Conservation (phyloP, 345 rosid species). For the Arabis alpina region DNA sequence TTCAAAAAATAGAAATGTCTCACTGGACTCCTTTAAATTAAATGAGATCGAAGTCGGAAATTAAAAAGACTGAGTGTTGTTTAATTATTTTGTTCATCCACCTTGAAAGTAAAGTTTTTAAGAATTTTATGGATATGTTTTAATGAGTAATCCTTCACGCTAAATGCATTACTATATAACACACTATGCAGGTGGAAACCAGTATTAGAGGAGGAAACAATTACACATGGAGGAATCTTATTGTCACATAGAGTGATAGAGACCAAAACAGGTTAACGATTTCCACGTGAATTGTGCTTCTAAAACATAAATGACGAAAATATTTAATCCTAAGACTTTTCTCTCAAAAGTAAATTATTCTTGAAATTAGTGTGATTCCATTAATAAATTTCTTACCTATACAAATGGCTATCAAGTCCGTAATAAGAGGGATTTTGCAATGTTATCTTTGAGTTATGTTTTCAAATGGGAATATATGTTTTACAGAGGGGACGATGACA, state of each 20-base stretch:
- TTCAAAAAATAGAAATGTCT: no score
- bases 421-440: no score
- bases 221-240: slow-evolving; percentile 15
- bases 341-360: no score
- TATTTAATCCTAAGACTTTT: no score
- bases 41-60: not conserved
- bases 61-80: no score
- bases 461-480: no score
- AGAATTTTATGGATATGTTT: not conserved
- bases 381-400: no score
- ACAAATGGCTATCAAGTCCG: no score
- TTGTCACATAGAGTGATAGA: not conserved
- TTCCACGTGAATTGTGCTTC: slow-evolving; percentile 32
- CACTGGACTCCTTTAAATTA: not conserved
- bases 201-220: slow-evolving; percentile 1
- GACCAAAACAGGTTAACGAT: not conserved
- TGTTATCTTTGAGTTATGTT: no score
- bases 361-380: no score
- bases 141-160: not conserved
- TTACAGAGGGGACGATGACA: not conserved
- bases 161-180: not conserved
- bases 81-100: no score
- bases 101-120: no score
- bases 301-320: not conserved
- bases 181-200: slow-evolving; percentile 1